phyloP scores from a whole-genome alignment of 352 stramenopile species.

The Phytopythium aichiense region DNA sequence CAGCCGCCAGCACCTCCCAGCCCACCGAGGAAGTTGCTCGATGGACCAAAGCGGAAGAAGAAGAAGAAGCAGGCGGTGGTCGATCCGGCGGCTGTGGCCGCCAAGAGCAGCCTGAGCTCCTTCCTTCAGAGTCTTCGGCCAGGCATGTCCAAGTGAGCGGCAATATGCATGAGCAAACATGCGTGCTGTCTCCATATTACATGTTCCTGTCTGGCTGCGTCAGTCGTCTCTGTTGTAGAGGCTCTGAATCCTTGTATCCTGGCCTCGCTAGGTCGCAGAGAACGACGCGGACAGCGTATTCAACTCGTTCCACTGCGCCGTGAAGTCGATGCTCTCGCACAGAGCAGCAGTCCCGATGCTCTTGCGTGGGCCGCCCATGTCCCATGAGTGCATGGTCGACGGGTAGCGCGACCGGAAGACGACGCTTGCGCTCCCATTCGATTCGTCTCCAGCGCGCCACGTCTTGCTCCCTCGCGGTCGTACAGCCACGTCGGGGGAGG shows the following conservation, averaged over 20 bases:
- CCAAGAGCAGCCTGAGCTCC: constrained; percentile 65
- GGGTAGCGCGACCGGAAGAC: constrained; percentile 22
- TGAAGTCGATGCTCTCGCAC: constrained; percentile 25
- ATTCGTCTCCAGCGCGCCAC: background rate
- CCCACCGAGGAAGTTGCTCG: constrained; percentile 63
- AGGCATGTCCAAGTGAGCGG: constrained; percentile 24
- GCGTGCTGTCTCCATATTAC: background rate
- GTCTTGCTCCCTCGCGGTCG: background rate
- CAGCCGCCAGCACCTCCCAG: constrained; percentile 45
- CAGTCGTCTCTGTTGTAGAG: background rate
- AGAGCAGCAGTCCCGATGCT: background rate
- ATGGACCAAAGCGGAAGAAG: constrained; percentile 65
- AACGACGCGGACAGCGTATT: constrained; percentile 24
- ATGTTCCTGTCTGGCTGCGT: background rate
- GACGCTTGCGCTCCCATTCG: background rate
- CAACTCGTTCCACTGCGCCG: constrained; percentile 18
- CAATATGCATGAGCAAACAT: too few relatives aligned
- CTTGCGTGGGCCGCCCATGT: constrained; percentile 6
- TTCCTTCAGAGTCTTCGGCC: constrained; percentile 53
- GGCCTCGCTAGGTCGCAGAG: constrained; percentile 12
- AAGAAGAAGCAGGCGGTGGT: constrained; percentile 48
- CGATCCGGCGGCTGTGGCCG: constrained; percentile 33
- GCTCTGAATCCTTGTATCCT: background rate
- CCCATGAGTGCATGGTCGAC: constrained; percentile 41
- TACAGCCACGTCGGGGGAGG: background rate